Conservation (phyloP, 2,329 filamentous ascomycete species). For the Teratosphaeriaceae sp. region DNA sequence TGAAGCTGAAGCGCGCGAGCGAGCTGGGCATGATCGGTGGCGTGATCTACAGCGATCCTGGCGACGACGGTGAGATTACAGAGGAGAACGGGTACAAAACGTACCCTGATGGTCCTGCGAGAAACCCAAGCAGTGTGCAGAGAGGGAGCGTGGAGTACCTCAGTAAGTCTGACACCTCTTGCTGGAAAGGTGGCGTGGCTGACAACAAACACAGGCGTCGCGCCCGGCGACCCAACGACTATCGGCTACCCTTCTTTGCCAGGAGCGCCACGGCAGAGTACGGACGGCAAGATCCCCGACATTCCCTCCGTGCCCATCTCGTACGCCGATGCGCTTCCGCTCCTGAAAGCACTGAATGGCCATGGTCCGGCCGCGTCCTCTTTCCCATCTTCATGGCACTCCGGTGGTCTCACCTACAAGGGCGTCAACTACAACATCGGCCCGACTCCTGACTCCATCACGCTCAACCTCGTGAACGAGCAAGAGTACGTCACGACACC, state of each 20-base stretch:
- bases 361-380: conserved; percentile 72
- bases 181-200: too few relatives aligned
- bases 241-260: conserved; percentile 91
- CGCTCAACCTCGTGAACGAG: conserved; percentile 75
- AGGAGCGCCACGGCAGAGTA: conserved; percentile 68
- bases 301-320: conserved; percentile 93
- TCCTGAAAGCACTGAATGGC: conserved; percentile 85
- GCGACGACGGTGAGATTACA: conserved; percentile 66
- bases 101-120: conserved; percentile 81
- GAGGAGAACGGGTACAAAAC: conserved; percentile 71
- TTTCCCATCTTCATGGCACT: conserved; percentile 63
- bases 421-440: conserved; percentile 81
- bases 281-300: conserved; percentile 63
- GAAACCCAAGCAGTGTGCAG: conserved; percentile 76
- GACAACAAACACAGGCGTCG: conserved; percentile 40
- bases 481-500: conserved; percentile 54
- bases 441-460: conserved; percentile 74
- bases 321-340: conserved; percentile 75
- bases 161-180: too few relatives aligned
- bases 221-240: conserved; percentile 74
- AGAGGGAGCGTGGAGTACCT: conserved; percentile 68
- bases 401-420: conserved; percentile 65
- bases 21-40: conserved; percentile 78
- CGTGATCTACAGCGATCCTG: conserved; percentile 87
- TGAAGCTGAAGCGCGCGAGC: conserved; percentile 89